These are phyloP conservation scores for Dalbergia cochinchinensis DNA, from an alignment of 306 rosid genomes.

Conservation along the genomic window DNA sequence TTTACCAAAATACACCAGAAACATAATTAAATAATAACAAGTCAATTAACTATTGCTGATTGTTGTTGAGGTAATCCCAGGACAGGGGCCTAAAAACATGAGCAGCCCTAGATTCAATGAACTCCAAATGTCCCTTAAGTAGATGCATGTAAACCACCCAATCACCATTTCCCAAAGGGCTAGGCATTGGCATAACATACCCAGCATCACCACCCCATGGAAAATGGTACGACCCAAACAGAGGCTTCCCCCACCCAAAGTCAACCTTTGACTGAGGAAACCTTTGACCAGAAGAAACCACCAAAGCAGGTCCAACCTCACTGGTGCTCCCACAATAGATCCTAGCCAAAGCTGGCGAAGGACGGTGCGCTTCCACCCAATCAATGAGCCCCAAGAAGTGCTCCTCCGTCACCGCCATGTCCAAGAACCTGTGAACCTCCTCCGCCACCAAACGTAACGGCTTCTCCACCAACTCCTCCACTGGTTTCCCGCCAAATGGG, in stretches of 20 bases:
- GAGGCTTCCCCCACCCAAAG: slow-evolving; percentile 77
- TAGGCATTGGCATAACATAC: slow-evolving; percentile 88
- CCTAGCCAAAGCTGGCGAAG: slow-evolving; percentile 51
- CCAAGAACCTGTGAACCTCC: slow-evolving; percentile 59
- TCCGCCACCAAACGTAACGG: slow-evolving; percentile 56
- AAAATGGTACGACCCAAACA: slow-evolving; percentile 75
- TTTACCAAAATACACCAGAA: neutral
- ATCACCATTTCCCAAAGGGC: slow-evolving; percentile 63
- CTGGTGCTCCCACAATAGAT: slow-evolving; percentile 40
- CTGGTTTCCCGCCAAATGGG: slow-evolving; percentile 52
- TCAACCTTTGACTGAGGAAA: slow-evolving; percentile 62
- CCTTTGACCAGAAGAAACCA: slow-evolving; percentile 58
- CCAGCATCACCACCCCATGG: slow-evolving; percentile 78
- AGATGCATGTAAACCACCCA: slow-evolving; percentile 81
- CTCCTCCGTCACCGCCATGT: slow-evolving; percentile 55
- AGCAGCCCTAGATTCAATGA: slow-evolving; percentile 62
- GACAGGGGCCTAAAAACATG: slow-evolving; percentile 62
- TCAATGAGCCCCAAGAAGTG: slow-evolving; percentile 76
- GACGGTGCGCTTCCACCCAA: slow-evolving; percentile 81
- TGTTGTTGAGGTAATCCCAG: slow-evolving; percentile 49
- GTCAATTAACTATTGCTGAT: neutral
- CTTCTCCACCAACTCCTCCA: slow-evolving; percentile 50
- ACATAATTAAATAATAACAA: neutral
- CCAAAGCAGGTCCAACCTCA: slow-evolving; percentile 52
- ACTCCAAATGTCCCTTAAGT: slow-evolving; percentile 45